These are phyloP conservation scores for Kurtzmaniella quercitrusa DNA, from an alignment of 1,139 yeast species.

Conservation along the genomic window DNA sequence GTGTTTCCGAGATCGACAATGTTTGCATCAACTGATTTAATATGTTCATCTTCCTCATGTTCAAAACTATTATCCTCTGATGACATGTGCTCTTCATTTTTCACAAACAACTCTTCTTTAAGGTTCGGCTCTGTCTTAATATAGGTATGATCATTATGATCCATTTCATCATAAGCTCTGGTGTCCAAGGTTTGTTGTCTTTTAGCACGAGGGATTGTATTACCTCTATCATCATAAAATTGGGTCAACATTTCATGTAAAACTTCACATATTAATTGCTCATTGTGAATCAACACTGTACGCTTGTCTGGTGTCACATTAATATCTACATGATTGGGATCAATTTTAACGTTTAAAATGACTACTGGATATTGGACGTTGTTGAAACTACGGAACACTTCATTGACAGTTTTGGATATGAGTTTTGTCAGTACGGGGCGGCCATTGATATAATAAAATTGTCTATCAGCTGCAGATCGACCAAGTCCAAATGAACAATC, in stretches of 20 bases:
- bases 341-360: conserved; percentile 54
- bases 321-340: conserved; percentile 58
- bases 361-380: conserved; percentile 73
- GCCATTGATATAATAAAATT: conserved; percentile 64
- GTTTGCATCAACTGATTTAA: neutral
- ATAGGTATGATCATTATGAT: neutral
- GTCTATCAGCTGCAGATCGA: conserved; percentile 68
- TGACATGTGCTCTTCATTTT: conserved; percentile 7
- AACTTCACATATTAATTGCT: conserved; percentile 49
- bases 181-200: neutral
- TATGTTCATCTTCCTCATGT: conserved; percentile 1
- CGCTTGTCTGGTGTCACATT: conserved; percentile 92
- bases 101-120: neutral
- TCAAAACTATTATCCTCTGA: neutral
- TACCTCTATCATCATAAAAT: conserved; percentile 45
- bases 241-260: conserved; percentile 37
- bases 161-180: neutral
- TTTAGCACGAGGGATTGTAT: conserved; percentile 35
- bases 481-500: conserved; percentile 70
- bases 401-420: conserved; percentile 61
- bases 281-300: conserved; percentile 65
- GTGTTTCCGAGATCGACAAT: conserved; percentile 1
- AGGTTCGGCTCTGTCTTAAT: neutral
- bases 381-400: conserved; percentile 67
- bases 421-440: conserved; percentile 67